phyloP scores from a whole-genome alignment of 257 asterid genomes.

The Rubia yunnanensis region DNA sequence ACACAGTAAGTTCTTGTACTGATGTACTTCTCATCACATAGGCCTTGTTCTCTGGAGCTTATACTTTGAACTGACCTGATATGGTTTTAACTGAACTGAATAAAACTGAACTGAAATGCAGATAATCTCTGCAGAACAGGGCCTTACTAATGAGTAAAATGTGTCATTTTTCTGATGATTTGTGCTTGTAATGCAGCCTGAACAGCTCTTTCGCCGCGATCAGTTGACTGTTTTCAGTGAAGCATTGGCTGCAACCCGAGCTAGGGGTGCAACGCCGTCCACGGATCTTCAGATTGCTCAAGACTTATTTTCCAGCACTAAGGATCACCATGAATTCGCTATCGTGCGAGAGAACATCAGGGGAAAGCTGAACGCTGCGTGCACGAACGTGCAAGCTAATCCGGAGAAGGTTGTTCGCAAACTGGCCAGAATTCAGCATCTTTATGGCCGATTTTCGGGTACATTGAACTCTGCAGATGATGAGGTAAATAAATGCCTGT shows the following conservation, averaged over 20 bases:
- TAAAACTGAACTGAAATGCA: too few species aligned
- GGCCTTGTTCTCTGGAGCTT: not conserved
- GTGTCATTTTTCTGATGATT: conserved; percentile 7
- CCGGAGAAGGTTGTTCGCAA: conserved; percentile 82
- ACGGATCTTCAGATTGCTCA: conserved; percentile 72
- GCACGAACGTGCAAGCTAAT: conserved; percentile 49
- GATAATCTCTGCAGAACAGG: too few species aligned
- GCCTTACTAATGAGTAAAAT: not conserved
- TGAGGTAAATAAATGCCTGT: conserved; percentile 39
- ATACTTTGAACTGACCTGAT: too few species aligned
- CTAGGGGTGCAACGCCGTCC: conserved; percentile 70
- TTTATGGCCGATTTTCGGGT: conserved; percentile 73
- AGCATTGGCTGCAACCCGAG: conserved; percentile 96
- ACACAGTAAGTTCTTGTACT: conserved; percentile 54
- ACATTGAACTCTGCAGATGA: conserved; percentile 64
- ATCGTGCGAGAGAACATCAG: conserved; percentile 80
- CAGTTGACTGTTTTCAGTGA: conserved; percentile 66
- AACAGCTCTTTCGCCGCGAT: conserved; percentile 74
- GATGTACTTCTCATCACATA: too few species aligned
- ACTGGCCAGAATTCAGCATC: conserved; percentile 87
- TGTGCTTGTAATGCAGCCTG: conserved; percentile 51
- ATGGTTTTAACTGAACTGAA: too few species aligned
- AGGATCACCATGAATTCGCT: conserved; percentile 85
- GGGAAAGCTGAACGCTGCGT: conserved; percentile 61
- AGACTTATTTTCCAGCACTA: conserved; percentile 81